These are phyloP conservation scores for Phaffia rhodozyma DNA, from an alignment of 1,284 basidiomycete genomes.

Conservation along the genomic window DNA sequence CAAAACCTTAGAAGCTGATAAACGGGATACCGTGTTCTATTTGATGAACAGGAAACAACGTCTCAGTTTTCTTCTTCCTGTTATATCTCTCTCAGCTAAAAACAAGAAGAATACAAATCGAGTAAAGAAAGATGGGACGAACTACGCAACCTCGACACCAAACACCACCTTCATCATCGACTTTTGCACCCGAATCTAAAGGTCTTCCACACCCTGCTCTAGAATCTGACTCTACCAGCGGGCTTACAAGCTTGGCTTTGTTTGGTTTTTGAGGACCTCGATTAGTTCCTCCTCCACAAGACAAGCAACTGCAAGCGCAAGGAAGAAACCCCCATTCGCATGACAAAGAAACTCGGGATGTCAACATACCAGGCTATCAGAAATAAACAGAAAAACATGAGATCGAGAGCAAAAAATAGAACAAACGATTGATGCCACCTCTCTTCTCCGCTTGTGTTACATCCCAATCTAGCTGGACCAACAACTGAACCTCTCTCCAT, in stretches of 20 bases:
- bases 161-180: conserved; percentile 51
- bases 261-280: conserved; percentile 25
- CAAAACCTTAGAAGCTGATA: background rate
- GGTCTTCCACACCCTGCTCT: conserved; percentile 63
- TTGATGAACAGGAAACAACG: background rate
- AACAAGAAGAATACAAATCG: background rate
- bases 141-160: conserved; percentile 62
- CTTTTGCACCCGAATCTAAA: conserved; percentile 67
- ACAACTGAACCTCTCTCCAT: conserved; percentile 73
- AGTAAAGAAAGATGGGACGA: background rate
- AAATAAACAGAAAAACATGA: too few relatives aligned
- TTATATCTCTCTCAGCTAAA: background rate
- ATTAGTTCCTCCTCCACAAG: conserved; percentile 57
- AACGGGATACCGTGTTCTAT: background rate
- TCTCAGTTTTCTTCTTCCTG: background rate
- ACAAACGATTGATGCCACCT: too few relatives aligned
- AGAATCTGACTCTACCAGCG: conserved; percentile 25
- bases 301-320: conserved; percentile 43
- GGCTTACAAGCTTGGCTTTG: background rate
- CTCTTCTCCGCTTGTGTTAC: conserved; percentile 42
- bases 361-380: too few relatives aligned
- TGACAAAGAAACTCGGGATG: too few relatives aligned
- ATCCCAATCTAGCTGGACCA: conserved; percentile 61
- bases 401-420: too few relatives aligned
- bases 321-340: too few relatives aligned